Conservation (phyloP, 331 rosid genomes). For the Cydonia oblonga region DNA sequence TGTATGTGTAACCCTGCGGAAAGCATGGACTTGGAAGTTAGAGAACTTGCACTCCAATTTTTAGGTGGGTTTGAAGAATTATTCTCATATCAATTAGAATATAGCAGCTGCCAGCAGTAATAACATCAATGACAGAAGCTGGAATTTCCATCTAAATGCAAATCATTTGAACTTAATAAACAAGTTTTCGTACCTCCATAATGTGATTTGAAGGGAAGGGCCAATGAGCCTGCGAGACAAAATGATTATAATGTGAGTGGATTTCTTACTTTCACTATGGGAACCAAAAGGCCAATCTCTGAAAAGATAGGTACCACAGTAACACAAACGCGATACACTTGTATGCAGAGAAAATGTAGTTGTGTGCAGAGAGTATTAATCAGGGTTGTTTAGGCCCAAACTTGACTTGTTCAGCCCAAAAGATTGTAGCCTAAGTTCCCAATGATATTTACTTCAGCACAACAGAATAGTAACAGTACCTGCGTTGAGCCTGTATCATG, state of each 20-base stretch:
- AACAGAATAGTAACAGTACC: conserved; percentile 27
- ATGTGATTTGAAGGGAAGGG: conserved; percentile 67
- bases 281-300: conserved; percentile 6
- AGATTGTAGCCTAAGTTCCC: not conserved
- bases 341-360: not conserved
- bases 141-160: not conserved
- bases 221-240: conserved; percentile 80
- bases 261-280: not conserved
- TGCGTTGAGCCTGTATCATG: conserved; percentile 93
- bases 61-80: no score
- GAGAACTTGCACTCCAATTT: no score
- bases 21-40: not conserved
- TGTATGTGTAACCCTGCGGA: conserved; percentile 80
- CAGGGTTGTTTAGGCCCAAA: conserved; percentile 4
- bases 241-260: conserved; percentile 5
- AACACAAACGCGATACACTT: not conserved
- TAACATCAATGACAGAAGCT: not conserved
- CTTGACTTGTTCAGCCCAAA: not conserved
- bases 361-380: no score
- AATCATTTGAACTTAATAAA: not conserved
- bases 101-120: no score
- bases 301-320: not conserved
- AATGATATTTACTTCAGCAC: not conserved
- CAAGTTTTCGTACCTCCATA: conserved; percentile 55
- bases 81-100: no score